These are phyloP conservation scores for Penstemon davidsonii DNA, from an alignment of 257 asterid species.

Conservation along the genomic window DNA sequence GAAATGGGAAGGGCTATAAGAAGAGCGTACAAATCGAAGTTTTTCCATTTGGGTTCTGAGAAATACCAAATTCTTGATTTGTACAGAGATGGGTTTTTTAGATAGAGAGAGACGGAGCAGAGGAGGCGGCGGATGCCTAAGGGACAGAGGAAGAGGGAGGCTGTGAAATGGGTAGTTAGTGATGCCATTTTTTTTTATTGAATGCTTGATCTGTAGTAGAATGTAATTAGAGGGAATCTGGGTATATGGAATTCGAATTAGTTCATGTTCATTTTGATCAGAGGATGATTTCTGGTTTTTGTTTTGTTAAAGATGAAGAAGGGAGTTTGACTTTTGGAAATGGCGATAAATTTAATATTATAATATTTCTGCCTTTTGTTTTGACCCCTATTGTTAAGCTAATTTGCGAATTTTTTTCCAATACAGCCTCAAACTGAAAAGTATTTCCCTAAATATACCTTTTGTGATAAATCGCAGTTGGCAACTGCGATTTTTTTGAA, in stretches of 20 bases:
- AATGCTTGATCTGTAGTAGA: neutral
- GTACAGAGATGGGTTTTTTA: conserved; percentile 61
- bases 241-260: neutral
- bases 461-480: too few relatives aligned
- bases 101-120: conserved; percentile 57
- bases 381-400: too few relatives aligned
- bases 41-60: conserved; percentile 75
- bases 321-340: conserved; percentile 14
- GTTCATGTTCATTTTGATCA: conserved; percentile 12
- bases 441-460: too few relatives aligned
- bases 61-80: conserved; percentile 74
- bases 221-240: neutral
- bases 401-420: too few relatives aligned
- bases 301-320: conserved; percentile 5
- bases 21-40: conserved; percentile 63
- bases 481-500: too few relatives aligned
- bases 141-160: conserved; percentile 67
- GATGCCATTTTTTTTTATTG: conserved; percentile 46
- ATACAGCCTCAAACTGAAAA: too few relatives aligned
- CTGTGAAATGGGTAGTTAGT: conserved; percentile 72
- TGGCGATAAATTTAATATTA: too few relatives aligned
- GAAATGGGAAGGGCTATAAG: conserved; percentile 62
- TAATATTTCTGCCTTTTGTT: too few relatives aligned
- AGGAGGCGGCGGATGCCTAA: conserved; percentile 67
- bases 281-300: neutral